These are phyloP conservation scores for Aspergillus sclerotiicarbonarius DNA, from an alignment of 495 filamentous ascomycete genomes.

Conservation along the genomic window DNA sequence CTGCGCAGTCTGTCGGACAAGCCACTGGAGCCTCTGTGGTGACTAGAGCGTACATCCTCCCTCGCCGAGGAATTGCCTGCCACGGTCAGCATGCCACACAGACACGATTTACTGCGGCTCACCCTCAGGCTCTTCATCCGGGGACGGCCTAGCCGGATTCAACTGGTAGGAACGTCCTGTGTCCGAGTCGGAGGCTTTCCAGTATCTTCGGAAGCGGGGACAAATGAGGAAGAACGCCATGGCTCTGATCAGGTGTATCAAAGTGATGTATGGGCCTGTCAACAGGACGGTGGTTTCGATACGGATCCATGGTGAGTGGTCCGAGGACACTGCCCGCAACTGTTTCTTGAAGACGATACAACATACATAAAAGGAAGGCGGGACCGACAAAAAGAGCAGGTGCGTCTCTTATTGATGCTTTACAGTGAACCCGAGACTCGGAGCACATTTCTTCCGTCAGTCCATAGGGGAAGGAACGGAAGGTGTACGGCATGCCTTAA, in stretches of 20 bases:
- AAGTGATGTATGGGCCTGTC: neutral
- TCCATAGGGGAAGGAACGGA: no score
- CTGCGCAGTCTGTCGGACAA: constrained; percentile 36
- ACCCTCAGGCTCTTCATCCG: constrained; percentile 17
- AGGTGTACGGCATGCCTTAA: no score
- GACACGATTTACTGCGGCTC: neutral
- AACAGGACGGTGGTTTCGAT: neutral
- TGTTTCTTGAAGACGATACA: no score
- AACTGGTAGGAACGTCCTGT: constrained; percentile 12
- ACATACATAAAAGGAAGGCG: no score
- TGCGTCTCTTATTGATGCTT: no score
- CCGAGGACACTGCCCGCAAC: no score
- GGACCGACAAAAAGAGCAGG: no score
- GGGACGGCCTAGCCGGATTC: constrained; percentile 2
- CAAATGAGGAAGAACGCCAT: constrained; percentile 20
- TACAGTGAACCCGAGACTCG: no score
- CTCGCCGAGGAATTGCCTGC: constrained; percentile 13
- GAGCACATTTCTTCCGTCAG: no score
- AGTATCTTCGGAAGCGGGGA: constrained; percentile 16
- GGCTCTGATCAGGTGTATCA: neutral
- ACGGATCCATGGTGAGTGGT: neutral
- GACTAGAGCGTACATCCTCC: constrained; percentile 8
- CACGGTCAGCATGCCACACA: constrained; percentile 1
- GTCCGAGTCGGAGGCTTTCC: constrained; percentile 10
- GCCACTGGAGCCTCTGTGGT: constrained; percentile 11